Evolutionary conservation across 176 grass and related monocot species (phyloP).

Genomic region (Musa troglodytarum): DNA sequence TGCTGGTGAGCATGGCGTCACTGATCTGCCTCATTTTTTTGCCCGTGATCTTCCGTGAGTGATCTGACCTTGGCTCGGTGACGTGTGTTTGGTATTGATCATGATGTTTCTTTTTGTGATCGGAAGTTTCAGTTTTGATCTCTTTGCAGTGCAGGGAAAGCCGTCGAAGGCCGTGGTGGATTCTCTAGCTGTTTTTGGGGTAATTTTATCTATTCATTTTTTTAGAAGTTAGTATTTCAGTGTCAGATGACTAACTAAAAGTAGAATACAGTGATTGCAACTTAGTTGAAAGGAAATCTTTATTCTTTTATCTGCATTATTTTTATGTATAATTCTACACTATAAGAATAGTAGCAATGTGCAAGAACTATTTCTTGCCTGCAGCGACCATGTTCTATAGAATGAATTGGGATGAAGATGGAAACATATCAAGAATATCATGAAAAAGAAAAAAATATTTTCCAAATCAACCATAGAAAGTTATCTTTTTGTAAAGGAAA

Average conservation of each 20-base stretch:
- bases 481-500: too few relatives aligned
- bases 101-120: background rate
- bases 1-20: constrained; percentile 92
- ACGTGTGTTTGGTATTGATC: background rate
- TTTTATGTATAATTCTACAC: background rate
- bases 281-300: background rate
- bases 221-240: background rate
- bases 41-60: constrained; percentile 88
- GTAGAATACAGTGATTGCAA: background rate
- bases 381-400: background rate
- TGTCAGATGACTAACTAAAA: background rate
- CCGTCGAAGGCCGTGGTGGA: constrained; percentile 82
- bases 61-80: background rate
- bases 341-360: background rate
- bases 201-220: constrained; percentile 28
- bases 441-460: too few relatives aligned
- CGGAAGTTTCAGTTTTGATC: background rate
- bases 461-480: too few relatives aligned
- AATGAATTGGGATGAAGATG: too few relatives aligned
- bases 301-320: background rate
- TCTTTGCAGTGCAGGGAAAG: constrained; percentile 73
- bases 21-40: constrained; percentile 88
- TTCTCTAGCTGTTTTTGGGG: constrained; percentile 83
- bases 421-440: too few relatives aligned
- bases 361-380: background rate